Evolutionary conservation across 1,284 basidiomycete genomes (phyloP).

Genomic region (Lentinus polychrous): DNA sequence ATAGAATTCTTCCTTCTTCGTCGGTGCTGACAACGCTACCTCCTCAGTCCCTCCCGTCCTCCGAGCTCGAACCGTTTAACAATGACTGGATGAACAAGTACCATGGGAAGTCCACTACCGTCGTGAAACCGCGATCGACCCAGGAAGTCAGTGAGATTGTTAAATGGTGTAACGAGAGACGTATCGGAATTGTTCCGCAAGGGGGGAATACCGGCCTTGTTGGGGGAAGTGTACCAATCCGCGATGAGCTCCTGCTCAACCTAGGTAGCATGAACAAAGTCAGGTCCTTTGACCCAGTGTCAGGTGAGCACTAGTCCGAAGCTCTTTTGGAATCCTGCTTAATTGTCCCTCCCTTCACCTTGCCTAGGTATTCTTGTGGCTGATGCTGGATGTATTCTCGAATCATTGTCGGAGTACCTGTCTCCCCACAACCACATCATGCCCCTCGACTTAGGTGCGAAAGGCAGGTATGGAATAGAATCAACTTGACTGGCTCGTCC

Average conservation of each 20-base stretch:
- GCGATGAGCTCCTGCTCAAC: slow-evolving; percentile 86
- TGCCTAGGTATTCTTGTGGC: slow-evolving; percentile 62
- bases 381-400: slow-evolving; percentile 94
- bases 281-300: slow-evolving; percentile 89
- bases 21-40: slow-evolving; percentile 62
- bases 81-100: slow-evolving; percentile 99
- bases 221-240: slow-evolving; percentile 89
- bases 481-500: slow-evolving; percentile 4
- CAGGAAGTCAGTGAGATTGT: slow-evolving; percentile 86
- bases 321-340: slow-evolving; percentile 16
- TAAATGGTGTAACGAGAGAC: slow-evolving; percentile 74
- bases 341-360: slow-evolving; percentile 2
- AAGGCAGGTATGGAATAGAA: slow-evolving; percentile 70
- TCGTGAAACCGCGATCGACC: slow-evolving; percentile 86
- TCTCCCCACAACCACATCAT: slow-evolving; percentile 91
- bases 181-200: slow-evolving; percentile 90
- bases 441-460: slow-evolving; percentile 96
- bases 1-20: slow-evolving; percentile 49
- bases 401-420: slow-evolving; percentile 83
- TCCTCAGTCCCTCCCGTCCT: slow-evolving; percentile 36
- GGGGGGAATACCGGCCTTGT: slow-evolving; percentile 98
- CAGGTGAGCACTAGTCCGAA: no score
- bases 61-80: slow-evolving; percentile 82
- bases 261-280: slow-evolving; percentile 81
- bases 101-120: slow-evolving; percentile 74